Percentiles rank a stretch among this genome's conserved stretches.
These are phyloP conservation scores for Eucalyptus curtisii DNA, from an alignment of 345 rosid species.

Conservation along the genomic window DNA sequence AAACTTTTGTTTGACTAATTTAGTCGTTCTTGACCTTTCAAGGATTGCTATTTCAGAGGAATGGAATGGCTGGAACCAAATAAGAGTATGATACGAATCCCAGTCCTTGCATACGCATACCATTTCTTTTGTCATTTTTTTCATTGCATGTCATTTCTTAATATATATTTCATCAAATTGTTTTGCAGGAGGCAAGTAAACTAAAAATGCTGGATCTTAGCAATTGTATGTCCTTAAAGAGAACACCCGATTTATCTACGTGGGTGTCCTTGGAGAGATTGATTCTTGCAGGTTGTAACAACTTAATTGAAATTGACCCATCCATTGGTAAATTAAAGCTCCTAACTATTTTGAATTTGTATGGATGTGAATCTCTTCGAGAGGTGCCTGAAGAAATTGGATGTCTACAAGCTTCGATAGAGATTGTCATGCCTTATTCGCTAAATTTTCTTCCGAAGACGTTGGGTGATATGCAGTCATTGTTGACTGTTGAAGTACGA, in stretches of 20 bases:
- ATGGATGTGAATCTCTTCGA: background rate
- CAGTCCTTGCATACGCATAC: background rate
- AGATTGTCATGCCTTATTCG: background rate
- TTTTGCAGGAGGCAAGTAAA: rapidly evolving
- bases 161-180: background rate
- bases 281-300: rapidly evolving
- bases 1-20: background rate
- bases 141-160: rapidly evolving
- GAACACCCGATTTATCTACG: background rate
- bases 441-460: too few species aligned
- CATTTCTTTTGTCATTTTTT: rapidly evolving
- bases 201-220: background rate
- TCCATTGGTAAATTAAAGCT: background rate
- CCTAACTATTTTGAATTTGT: background rate
- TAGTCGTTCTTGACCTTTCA: background rate
- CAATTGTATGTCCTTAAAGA: rapidly evolving
- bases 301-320: background rate
- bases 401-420: background rate
- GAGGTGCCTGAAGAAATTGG: background rate
- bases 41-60: rapidly evolving
- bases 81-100: rapidly evolving
- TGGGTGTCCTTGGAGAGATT: background rate
- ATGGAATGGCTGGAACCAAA: background rate
- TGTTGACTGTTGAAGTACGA: too few species aligned
- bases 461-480: too few species aligned